A percentile compares a stretch with the other conserved stretches of the same genome.
phyloP scores from a whole-genome alignment of 2,329 filamentous ascomycete species.

The Verticillium isaacii region DNA sequence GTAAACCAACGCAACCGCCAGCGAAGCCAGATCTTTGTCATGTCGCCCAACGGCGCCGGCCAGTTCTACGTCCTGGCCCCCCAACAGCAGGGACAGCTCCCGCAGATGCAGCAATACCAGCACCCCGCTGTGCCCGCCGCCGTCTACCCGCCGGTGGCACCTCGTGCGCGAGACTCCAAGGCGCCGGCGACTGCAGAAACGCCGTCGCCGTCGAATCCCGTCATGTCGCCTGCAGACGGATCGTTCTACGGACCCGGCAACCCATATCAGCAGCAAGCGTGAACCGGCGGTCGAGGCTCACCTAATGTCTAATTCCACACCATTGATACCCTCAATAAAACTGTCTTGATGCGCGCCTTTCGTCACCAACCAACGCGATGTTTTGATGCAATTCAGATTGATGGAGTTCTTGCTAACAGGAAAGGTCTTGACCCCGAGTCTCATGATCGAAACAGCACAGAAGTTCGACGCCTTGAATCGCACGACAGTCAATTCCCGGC shows the following conservation, averaged over 20 bases:
- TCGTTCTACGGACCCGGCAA: not conserved
- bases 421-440: too few species aligned
- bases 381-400: too few species aligned
- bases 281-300: not conserved
- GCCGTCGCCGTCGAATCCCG: not conserved
- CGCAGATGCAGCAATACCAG: not conserved
- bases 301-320: not conserved
- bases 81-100: not conserved
- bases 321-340: not conserved
- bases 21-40: slow-evolving; percentile 4
- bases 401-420: too few species aligned
- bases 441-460: not conserved
- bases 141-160: not conserved
- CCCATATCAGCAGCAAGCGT: not conserved
- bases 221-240: not conserved
- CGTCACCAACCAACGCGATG: too few species aligned
- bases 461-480: slow-evolving; percentile 11
- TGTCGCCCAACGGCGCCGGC: not conserved
- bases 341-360: not conserved
- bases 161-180: not conserved
- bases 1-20: slow-evolving; percentile 23
- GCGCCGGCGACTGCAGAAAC: not conserved
- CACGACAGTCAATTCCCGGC: slow-evolving; percentile 17
- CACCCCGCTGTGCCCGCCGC: not conserved
- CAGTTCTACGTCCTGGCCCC: not conserved